phyloP scores from a whole-genome alignment of 495 filamentous ascomycete species.

The Penicillium parvum region DNA sequence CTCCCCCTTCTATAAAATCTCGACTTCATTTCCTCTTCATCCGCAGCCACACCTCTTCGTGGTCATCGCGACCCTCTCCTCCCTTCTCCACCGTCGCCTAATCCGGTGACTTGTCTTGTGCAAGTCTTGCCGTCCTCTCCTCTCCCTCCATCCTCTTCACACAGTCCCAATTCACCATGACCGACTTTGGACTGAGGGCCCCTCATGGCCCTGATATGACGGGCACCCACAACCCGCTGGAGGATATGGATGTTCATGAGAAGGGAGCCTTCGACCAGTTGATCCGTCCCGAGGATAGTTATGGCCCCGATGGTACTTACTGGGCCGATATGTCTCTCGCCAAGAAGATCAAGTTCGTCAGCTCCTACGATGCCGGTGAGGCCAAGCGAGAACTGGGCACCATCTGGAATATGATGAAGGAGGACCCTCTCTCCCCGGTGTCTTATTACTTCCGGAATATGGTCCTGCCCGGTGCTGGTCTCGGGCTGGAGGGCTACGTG shows the following conservation, averaged over 20 bases:
- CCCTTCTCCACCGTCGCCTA: not conserved
- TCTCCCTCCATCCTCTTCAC: too few relatives aligned
- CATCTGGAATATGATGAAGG: constrained; percentile 75
- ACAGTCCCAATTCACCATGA: constrained; percentile 22
- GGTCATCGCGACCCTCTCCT: constrained; percentile 9
- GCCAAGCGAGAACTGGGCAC: constrained; percentile 54
- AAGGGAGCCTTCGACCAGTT: constrained; percentile 67
- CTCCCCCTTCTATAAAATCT: constrained; percentile 18
- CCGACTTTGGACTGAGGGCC: constrained; percentile 52
- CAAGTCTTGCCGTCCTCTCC: not conserved
- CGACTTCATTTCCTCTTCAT: constrained; percentile 24
- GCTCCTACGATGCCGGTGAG: constrained; percentile 61
- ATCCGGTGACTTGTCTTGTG: constrained; percentile 1
- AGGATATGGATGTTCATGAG: constrained; percentile 58
- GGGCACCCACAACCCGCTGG: constrained; percentile 46
- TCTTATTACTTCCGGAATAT: constrained; percentile 83
- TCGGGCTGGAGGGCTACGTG: constrained; percentile 86
- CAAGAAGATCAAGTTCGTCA: constrained; percentile 68
- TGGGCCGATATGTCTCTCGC: constrained; percentile 76
- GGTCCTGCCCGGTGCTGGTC: constrained; percentile 81
- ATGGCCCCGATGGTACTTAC: constrained; percentile 73
- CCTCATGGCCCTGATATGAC: constrained; percentile 54
- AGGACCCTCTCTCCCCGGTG: constrained; percentile 73
- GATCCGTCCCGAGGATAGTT: constrained; percentile 78
- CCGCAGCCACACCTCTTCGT: constrained; percentile 16